phyloP scores from a whole-genome alignment of 176 grass and related monocot genomes.

The Miscanthus lutarioriparius region DNA sequence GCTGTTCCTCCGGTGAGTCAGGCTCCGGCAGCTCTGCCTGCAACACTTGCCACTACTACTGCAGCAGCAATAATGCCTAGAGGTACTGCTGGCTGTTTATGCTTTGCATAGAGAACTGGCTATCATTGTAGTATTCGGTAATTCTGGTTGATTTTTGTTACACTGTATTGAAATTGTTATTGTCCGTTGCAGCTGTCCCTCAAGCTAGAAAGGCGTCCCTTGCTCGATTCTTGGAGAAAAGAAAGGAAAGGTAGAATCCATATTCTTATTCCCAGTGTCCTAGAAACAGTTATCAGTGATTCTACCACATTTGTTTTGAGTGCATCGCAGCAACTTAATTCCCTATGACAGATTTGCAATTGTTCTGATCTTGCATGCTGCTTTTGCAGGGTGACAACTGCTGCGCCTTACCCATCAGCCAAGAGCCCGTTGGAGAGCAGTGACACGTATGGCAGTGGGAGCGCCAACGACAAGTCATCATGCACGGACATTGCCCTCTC shows the following conservation, averaged over 20 bases:
- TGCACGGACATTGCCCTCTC: conserved; percentile 59
- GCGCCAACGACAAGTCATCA: conserved; percentile 52
- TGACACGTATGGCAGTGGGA: conserved; percentile 47
- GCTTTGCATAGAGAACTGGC: background rate
- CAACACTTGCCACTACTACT: conserved; percentile 35
- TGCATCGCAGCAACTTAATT: background rate
- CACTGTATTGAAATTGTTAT: background rate
- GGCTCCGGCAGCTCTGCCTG: conserved; percentile 18
- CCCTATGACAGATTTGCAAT: background rate
- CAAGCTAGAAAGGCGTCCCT: conserved; percentile 92
- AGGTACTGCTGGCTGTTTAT: conserved; percentile 55
- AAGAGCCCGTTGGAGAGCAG: conserved; percentile 64
- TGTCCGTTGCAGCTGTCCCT: conserved; percentile 73
- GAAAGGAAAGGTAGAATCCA: conserved; percentile 79
- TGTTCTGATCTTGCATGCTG: conserved; percentile 5
- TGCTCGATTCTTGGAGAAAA: conserved; percentile 83
- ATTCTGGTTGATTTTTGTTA: conserved; percentile 11
- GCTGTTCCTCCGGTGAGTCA: conserved; percentile 43
- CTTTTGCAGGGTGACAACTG: conserved; percentile 60
- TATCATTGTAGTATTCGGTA: background rate
- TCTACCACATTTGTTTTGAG: background rate
- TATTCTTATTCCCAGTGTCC: background rate
- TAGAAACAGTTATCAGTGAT: background rate
- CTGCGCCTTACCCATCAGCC: conserved; percentile 51
- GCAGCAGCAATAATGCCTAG: conserved; percentile 55